Evolutionary conservation across 2,329 filamentous ascomycete species (phyloP).

Genomic region (Fusarium denticulatum): DNA sequence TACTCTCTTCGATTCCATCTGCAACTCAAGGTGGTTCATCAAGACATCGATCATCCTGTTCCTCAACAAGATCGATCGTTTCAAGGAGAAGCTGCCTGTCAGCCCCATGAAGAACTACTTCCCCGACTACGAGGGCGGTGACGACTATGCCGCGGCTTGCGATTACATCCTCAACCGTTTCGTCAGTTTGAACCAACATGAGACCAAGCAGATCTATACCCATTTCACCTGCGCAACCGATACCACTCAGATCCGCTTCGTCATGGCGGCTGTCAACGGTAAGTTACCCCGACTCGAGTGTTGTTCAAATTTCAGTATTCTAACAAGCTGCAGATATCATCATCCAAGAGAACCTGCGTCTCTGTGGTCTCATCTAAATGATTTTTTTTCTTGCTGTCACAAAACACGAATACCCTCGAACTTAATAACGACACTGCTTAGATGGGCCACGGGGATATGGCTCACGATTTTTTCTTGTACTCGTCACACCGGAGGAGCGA

Average conservation of each 20-base stretch:
- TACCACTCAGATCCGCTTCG: constrained; percentile 98
- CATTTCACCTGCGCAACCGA: constrained; percentile 99
- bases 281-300: constrained; percentile 48
- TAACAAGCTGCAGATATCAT: constrained; percentile 85
- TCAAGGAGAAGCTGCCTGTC: constrained; percentile 84
- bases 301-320: constrained; percentile 24
- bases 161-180: constrained; percentile 99
- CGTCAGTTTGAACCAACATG: constrained; percentile 97
- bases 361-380: constrained; percentile 93
- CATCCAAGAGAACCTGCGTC: constrained; percentile 98
- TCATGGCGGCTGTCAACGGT: constrained; percentile 99
- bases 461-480: constrained; percentile 52
- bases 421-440: constrained; percentile 53
- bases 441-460: constrained; percentile 52
- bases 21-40: constrained; percentile 90
- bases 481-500: constrained; percentile 44
- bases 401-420: constrained; percentile 56
- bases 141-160: constrained; percentile 94
- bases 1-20: constrained; percentile 87
- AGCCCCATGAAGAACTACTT: constrained; percentile 92
- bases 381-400: constrained; percentile 49
- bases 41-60: constrained; percentile 90
- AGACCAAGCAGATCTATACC: constrained; percentile 99
- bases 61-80: constrained; percentile 90
- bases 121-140: constrained; percentile 91